Evolutionary conservation across 73 alveolate genomes (phyloP), one percentile per base, ranked within the genome.

Genomic region (Tetrahymena thermophila): DNA sequence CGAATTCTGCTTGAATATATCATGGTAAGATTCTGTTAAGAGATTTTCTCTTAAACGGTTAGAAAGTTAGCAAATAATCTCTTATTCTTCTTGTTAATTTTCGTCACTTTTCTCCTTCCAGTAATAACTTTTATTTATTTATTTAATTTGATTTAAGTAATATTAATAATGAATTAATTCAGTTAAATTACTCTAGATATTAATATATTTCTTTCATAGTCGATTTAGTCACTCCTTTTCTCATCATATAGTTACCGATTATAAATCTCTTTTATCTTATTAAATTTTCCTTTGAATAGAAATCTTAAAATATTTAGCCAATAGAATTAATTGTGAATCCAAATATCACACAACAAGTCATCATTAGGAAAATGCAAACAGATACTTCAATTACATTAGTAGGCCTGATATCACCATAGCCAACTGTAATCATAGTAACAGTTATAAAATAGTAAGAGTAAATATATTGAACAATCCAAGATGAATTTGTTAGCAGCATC

Each of bases 381-480:
- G 89, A 43, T 31, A 93, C 40, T 71, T 95, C 96, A 13, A 85
- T 89, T 9, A 85, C 50, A 95, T 57, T 85, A 31, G 84, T 58
- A 55, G 95, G 97, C 0, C 43, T 85, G 3, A 89, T 34, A 95
- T 95, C 97, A 0, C 97, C 97, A 89, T 85, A 95, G 10, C 97
- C 97, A 35, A 95, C 97, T 7, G 97, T 95, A 57, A 95, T 85
- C 34, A 40, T 95, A 3, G 95, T 95, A 1, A 95, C 97, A 89
- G 95, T 71, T 19, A 95, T 95, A 89, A 50, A 95, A 85, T 95
- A 95, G 19, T 85, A 89, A 10, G 97, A 95, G 42, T 95, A 85
- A 9, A 85, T 84, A 93, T 38, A 95, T 93, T 89, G 23, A 44
- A 89, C 94, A 23, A 56, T 37, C 89, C 89, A 71, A 23, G 89